Base-by-base conservation (phyloP, 2,329 filamentous ascomycete species). In the Scedosporium dehoogii region DNA sequence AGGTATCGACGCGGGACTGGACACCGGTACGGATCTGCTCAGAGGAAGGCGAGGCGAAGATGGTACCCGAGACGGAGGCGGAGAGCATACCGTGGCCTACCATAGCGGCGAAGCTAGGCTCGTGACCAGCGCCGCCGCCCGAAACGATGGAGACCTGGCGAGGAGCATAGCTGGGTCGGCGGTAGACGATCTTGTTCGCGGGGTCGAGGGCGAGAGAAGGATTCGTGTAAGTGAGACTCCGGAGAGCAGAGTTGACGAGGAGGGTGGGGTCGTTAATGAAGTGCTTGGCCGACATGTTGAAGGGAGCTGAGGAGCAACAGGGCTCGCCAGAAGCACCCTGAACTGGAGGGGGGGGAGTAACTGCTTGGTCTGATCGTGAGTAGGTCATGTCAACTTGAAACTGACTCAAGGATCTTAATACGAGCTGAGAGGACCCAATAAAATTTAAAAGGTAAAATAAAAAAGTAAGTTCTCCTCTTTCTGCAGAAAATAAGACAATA, bases 91-190 rank as follows among this genome's bases (percentile, higher is more conserved):
- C 92, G 9, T 82, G 80, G 25, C 92, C 92, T 14, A 97, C 92
- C 75, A 92, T 94, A 64, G 85, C 89, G 1, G 87, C 86, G 72
- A 96, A 96, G 64, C 88, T 90, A 25, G 92, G 92, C 72, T 97
- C 92, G 71, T 97, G 92, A 68, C 92, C 92, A 21, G 88, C 90
- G 62, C 93, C 93, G 67, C 93, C 93, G 66, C 93, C 93, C 2
- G 90, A 92, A 67, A 97, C 81, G 70, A 97, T 81, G 63, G 90
- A 90, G 55, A 96, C 91, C 70, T 90, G 84, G 16, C 80, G 73
- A n/a, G 79, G 67, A 64, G 75, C 74, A 73, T 63, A 69, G 58
- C 71, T 72, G 23, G 85, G 87, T 18, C 89, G 84, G 62, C 85
- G 84, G 77, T 94, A 96, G 70, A 96, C 76, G 69, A 96, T 88